Conservation (phyloP, 2,329 filamentous ascomycete genomes). For the Alternaria solani region DNA sequence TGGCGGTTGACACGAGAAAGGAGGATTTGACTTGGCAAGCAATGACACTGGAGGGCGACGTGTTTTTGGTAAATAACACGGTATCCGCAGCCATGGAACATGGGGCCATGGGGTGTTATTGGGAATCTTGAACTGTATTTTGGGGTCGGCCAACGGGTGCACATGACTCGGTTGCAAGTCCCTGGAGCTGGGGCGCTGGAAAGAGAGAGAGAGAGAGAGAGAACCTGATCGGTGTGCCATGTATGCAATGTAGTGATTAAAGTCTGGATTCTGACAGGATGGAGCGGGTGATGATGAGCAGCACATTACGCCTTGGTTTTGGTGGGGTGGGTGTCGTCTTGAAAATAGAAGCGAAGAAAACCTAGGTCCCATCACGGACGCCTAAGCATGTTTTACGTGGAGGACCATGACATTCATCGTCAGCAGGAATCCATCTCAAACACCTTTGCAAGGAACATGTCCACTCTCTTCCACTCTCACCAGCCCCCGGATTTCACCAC, state of each 20-base stretch:
- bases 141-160: not conserved
- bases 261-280: not conserved
- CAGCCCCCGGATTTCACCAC: not conserved
- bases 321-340: too few species aligned
- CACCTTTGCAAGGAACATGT: not conserved
- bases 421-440: not conserved
- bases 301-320: not conserved
- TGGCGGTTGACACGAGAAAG: not conserved
- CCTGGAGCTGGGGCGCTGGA: not conserved
- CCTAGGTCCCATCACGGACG: not conserved
- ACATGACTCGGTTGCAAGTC: not conserved
- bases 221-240: slow-evolving; percentile 4
- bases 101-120: not conserved
- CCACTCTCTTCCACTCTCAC: not conserved
- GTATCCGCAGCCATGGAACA: not conserved
- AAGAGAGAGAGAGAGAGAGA: too few species aligned
- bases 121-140: not conserved
- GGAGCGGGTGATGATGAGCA: not conserved
- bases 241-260: not conserved
- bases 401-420: not conserved
- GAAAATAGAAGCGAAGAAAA: not conserved
- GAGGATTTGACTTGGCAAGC: not conserved
- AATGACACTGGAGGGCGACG: not conserved
- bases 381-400: not conserved
- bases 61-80: not conserved